These are phyloP conservation scores for Biscutella auriculata DNA, from an alignment of 441 rosid species.

Conservation along the genomic window DNA sequence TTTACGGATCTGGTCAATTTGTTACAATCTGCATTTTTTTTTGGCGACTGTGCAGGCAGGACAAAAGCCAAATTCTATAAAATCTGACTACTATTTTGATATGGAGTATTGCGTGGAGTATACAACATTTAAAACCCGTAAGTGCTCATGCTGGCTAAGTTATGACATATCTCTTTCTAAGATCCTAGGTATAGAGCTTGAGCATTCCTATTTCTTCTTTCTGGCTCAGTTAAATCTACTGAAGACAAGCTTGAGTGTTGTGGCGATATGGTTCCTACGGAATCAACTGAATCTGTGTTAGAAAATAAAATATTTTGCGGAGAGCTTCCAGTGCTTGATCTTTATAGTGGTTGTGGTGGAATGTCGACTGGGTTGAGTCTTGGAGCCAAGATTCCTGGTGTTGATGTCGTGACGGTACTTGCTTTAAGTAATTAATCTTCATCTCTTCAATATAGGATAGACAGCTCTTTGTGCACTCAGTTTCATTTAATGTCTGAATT, in stretches of 20 bases:
- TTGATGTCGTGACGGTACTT: slow-evolving; percentile 65
- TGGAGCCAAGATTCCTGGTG: slow-evolving; percentile 65
- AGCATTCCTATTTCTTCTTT: background rate
- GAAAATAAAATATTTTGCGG: slow-evolving; percentile 24
- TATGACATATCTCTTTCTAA: slow-evolving; percentile 7
- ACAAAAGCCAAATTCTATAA: slow-evolving; percentile 25
- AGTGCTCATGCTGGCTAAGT: slow-evolving; percentile 20
- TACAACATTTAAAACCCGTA: slow-evolving; percentile 71
- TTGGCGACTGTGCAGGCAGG: slow-evolving; percentile 35
- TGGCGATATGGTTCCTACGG: slow-evolving; percentile 17
- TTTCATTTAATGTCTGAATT: slow-evolving; percentile 3
- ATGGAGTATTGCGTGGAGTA: slow-evolving; percentile 86
- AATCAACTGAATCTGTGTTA: slow-evolving; percentile 6
- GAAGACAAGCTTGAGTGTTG: slow-evolving; percentile 19
- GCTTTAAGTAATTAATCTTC: slow-evolving; percentile 18
- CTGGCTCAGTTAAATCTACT: slow-evolving; percentile 32
- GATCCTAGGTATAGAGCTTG: slow-evolving; percentile 5
- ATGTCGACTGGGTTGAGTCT: slow-evolving; percentile 88
- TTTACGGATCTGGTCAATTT: slow-evolving; percentile 1
- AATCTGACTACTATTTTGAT: slow-evolving; percentile 66
- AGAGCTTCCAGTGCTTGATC: slow-evolving; percentile 56
- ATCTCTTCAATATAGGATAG: slow-evolving; percentile 9
- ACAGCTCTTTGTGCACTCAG: slow-evolving; percentile 8
- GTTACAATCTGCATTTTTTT: background rate
- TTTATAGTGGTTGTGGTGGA: slow-evolving; percentile 94